A percentile compares a stretch with the other conserved stretches of the same genome.
These are phyloP conservation scores for Yarrowia alimentaria DNA, from an alignment of 805 yeast species.

Conservation along the genomic window DNA sequence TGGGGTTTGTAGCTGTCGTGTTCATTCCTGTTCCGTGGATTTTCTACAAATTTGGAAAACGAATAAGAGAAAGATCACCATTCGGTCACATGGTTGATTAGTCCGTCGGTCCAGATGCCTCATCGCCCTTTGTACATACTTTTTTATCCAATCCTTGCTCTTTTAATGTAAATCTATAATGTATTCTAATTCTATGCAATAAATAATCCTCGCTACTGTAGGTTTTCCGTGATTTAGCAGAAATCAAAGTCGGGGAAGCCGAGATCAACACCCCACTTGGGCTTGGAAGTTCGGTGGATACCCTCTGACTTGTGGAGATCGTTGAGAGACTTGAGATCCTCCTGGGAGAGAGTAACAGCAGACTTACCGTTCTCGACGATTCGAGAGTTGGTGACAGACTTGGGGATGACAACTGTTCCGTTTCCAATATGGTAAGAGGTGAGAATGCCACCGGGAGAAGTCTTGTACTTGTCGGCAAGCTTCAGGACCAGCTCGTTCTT, in stretches of 20 bases:
- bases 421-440: constrained; percentile 62
- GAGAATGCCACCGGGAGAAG: constrained; percentile 54
- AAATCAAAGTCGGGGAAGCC: constrained; percentile 32
- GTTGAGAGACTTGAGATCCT: constrained; percentile 44
- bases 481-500: constrained; percentile 51
- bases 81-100: too few species aligned
- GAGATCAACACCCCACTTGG: constrained; percentile 38
- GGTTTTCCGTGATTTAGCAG: too few species aligned
- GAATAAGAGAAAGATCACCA: too few species aligned
- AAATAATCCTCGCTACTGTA: too few species aligned
- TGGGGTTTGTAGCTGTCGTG: constrained; percentile 50
- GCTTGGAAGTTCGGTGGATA: constrained; percentile 33
- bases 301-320: constrained; percentile 37
- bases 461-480: constrained; percentile 57
- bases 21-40: constrained; percentile 53
- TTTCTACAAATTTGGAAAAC: neutral
- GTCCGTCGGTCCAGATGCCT: too few species aligned
- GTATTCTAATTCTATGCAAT: too few species aligned
- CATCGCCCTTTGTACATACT: too few species aligned
- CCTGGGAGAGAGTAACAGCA: constrained; percentile 43
- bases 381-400: constrained; percentile 66
- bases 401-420: constrained; percentile 63
- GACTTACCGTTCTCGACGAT: constrained; percentile 46
- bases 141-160: too few species aligned
- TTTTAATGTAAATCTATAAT: too few species aligned